Conservation (phyloP, 306 rosid species). For the Pyrus betulifolia region DNA sequence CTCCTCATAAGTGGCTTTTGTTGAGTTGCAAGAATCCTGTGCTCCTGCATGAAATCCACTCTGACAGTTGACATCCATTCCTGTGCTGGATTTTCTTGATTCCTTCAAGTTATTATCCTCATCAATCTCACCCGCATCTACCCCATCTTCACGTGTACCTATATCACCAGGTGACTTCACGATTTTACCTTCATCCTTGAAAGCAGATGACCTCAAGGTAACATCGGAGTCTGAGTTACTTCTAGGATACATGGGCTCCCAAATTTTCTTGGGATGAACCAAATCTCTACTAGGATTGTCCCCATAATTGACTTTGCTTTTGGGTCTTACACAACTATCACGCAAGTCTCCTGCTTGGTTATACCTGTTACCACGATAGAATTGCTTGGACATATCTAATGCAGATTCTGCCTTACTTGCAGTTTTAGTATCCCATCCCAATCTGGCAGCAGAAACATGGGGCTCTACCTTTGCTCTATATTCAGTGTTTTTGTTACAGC, state of each 20-base stretch:
- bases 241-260: conserved; percentile 77
- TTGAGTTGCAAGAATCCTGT: conserved; percentile 37
- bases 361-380: conserved; percentile 47
- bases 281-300: conserved; percentile 51
- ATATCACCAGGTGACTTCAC: conserved; percentile 37
- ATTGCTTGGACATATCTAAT: conserved; percentile 59
- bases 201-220: conserved; percentile 36
- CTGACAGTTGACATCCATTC: conserved; percentile 37
- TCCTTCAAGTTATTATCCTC: conserved; percentile 39
- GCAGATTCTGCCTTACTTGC: conserved; percentile 50
- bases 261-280: conserved; percentile 68
- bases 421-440: conserved; percentile 49
- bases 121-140: conserved; percentile 36
- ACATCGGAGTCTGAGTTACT: conserved; percentile 73
- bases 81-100: conserved; percentile 24
- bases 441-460: conserved; percentile 44
- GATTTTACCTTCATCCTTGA: conserved; percentile 32
- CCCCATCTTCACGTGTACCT: conserved; percentile 21
- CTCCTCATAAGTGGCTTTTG: conserved; percentile 37
- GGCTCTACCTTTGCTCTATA: conserved; percentile 60
- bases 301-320: conserved; percentile 49
- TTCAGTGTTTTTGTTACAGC: conserved; percentile 60
- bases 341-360: conserved; percentile 52
- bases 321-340: conserved; percentile 63
- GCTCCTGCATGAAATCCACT: conserved; percentile 29